Evolutionary conservation across 2,329 filamentous ascomycete species (phyloP).

Genomic region (Aspergillus pseudoviridinutans): DNA sequence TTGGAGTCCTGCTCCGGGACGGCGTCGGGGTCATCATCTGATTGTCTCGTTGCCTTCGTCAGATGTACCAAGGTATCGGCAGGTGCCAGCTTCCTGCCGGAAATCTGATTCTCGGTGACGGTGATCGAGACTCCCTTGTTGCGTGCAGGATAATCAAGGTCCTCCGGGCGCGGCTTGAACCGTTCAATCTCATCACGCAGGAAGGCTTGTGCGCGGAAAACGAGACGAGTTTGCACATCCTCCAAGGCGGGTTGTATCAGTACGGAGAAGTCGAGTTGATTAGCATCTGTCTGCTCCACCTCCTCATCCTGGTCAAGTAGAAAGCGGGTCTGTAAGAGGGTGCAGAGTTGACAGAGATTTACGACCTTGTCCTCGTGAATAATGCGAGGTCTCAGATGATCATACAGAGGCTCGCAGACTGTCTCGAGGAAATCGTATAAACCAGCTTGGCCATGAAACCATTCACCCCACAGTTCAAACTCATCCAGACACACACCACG

Average conservation of each 20-base stretch:
- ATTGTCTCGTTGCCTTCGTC: constrained; percentile 46
- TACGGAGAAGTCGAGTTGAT: constrained; percentile 58
- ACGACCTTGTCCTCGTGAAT: constrained; percentile 65
- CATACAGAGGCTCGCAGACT: constrained; percentile 64
- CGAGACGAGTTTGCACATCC: constrained; percentile 63
- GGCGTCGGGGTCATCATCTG: constrained; percentile 49
- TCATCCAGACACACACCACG: constrained; percentile 64
- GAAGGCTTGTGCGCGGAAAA: constrained; percentile 61
- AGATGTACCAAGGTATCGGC: constrained; percentile 36
- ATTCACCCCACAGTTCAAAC: constrained; percentile 63
- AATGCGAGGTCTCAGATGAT: constrained; percentile 60
- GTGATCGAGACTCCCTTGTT: constrained; percentile 44
- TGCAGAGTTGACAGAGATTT: constrained; percentile 64
- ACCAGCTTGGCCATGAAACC: constrained; percentile 61
- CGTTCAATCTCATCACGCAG: constrained; percentile 64
- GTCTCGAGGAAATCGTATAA: constrained; percentile 65
- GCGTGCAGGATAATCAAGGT: constrained; percentile 60
- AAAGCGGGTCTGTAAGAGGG: constrained; percentile 62
- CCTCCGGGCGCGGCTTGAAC: constrained; percentile 61
- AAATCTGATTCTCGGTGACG: constrained; percentile 44
- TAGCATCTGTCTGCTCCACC: constrained; percentile 45
- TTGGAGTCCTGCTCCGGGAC: constrained; percentile 41
- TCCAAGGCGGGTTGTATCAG: constrained; percentile 63
- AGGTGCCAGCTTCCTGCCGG: constrained; percentile 50
- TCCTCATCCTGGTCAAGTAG: constrained; percentile 57